Conservation (phyloP, 805 yeast species). For the Metschnikowia orientalis region DNA sequence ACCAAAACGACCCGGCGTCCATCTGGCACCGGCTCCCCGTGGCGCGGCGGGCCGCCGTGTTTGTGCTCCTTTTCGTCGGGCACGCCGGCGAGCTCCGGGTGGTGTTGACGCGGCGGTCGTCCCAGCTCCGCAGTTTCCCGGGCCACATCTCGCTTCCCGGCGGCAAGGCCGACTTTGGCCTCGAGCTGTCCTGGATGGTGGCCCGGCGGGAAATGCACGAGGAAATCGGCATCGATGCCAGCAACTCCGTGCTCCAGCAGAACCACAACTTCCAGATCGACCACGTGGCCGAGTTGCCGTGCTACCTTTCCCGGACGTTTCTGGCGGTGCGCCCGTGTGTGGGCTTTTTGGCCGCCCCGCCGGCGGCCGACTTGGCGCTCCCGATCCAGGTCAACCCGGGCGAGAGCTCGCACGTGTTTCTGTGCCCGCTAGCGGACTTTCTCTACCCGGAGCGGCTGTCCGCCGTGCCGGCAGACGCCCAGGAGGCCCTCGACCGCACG, state of each 20-base stretch:
- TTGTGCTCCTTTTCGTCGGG: constrained; percentile 70
- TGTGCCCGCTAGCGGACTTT: constrained; percentile 65
- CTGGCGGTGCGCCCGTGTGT: constrained; percentile 80
- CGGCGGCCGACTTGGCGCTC: constrained; percentile 20
- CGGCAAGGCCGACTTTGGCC: constrained; percentile 74
- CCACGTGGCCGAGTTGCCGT: constrained; percentile 61
- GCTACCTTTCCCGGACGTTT: constrained; percentile 76
- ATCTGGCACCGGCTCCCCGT: constrained; percentile 67
- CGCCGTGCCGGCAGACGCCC: constrained; percentile 17
- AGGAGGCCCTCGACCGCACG: constrained; percentile 30
- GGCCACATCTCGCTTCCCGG: constrained; percentile 95
- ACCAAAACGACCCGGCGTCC: constrained; percentile 27
- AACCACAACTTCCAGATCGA: constrained; percentile 57
- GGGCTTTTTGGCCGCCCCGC: constrained; percentile 50
- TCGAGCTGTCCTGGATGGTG: constrained; percentile 64
- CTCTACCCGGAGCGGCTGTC: constrained; percentile 30
- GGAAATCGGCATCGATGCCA: constrained; percentile 69
- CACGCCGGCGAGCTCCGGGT: constrained; percentile 71
- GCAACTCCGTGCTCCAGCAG: constrained; percentile 39
- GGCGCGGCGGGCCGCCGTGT: constrained; percentile 71
- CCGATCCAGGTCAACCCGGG: constrained; percentile 64
- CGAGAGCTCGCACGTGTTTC: constrained; percentile 66
- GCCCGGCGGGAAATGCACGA: constrained; percentile 83
- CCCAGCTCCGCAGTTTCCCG: constrained; percentile 65
- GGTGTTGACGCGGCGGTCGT: constrained; percentile 72